These are phyloP conservation scores for Polytolypa hystricis DNA, from an alignment of 2,329 filamentous ascomycete species.

Conservation along the genomic window DNA sequence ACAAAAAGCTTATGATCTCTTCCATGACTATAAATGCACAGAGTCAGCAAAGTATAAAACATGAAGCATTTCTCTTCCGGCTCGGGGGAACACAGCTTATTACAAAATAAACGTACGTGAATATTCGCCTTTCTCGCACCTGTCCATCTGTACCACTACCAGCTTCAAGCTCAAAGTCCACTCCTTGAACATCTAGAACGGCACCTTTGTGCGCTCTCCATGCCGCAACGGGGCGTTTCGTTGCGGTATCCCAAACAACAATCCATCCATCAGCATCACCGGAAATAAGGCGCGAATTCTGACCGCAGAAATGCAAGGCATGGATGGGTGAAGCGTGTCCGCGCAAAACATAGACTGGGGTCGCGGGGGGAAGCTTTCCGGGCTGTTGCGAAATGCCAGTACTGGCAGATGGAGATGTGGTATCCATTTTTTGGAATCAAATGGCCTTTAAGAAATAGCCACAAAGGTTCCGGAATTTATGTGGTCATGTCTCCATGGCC, in stretches of 20 bases:
- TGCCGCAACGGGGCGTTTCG: conserved; percentile 68
- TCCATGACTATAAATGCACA: conserved; percentile 56
- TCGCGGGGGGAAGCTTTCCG: conserved; percentile 35
- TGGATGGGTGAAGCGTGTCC: conserved; percentile 78
- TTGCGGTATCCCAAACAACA: conserved; percentile 71
- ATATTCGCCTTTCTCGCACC: conserved; percentile 48
- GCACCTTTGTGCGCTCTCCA: conserved; percentile 77
- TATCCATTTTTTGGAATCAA: too few species aligned
- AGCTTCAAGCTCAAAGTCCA: conserved; percentile 41
- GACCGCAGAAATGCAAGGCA: conserved; percentile 57
- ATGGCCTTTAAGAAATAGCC: too few species aligned
- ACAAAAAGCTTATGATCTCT: conserved; percentile 77
- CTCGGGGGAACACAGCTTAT: conserved; percentile 2
- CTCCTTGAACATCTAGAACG: conserved; percentile 62
- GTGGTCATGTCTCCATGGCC: too few species aligned
- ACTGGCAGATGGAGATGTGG: not conserved
- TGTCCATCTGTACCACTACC: conserved; percentile 2
- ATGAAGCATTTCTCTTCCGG: too few species aligned
- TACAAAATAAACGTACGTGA: conserved; percentile 58
- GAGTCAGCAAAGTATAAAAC: not conserved
- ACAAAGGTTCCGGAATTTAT: too few species aligned
- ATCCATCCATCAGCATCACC: conserved; percentile 87
- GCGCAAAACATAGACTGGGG: conserved; percentile 62
- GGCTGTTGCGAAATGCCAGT: too few species aligned
- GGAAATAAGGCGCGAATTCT: conserved; percentile 67